Conservation (phyloP, 1,284 basidiomycete genomes). For the Schizophyllum amplum region DNA sequence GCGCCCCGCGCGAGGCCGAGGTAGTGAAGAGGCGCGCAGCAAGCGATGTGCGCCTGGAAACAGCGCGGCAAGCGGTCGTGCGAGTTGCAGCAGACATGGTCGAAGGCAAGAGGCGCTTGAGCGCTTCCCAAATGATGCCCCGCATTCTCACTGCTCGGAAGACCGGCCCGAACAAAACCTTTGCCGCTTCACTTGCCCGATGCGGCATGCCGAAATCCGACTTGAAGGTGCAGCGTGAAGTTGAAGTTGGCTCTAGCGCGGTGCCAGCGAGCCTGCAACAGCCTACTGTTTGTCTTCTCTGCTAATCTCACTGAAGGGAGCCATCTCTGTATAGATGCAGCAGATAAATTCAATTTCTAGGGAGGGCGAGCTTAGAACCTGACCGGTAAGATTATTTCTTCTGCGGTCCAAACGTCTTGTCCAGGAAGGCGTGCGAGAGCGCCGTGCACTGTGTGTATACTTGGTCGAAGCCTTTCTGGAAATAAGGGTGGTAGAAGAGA, state of each 20-base stretch:
- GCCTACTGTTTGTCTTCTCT: too few species aligned
- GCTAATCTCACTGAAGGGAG: too few species aligned
- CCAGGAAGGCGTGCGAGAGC: slow-evolving; percentile 67
- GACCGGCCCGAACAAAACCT: not conserved
- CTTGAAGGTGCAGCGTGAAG: too few species aligned
- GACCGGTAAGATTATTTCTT: slow-evolving; percentile 6
- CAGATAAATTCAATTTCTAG: too few species aligned
- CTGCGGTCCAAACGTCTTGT: slow-evolving; percentile 37
- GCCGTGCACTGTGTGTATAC: slow-evolving; percentile 12
- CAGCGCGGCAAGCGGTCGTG: not conserved
- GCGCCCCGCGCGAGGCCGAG: not conserved
- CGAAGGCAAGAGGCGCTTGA: not conserved
- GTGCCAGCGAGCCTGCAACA: too few species aligned
- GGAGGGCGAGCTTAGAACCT: slow-evolving; percentile 1
- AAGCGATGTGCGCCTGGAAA: not conserved
- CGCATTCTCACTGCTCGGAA: not conserved
- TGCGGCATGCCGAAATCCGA: not conserved
- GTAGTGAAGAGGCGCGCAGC: not conserved
- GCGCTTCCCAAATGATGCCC: not conserved
- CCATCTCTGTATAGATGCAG: too few species aligned
- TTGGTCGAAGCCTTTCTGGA: slow-evolving; percentile 26
- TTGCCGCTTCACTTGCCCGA: not conserved
- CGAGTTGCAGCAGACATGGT: not conserved
- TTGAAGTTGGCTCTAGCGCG: too few species aligned
- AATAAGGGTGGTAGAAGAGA: not conserved